Evolutionary conservation across 352 stramenopile genomes (phyloP), one percentile per base, ranked within the genome.

Genomic region (Pythium chondricola): DNA sequence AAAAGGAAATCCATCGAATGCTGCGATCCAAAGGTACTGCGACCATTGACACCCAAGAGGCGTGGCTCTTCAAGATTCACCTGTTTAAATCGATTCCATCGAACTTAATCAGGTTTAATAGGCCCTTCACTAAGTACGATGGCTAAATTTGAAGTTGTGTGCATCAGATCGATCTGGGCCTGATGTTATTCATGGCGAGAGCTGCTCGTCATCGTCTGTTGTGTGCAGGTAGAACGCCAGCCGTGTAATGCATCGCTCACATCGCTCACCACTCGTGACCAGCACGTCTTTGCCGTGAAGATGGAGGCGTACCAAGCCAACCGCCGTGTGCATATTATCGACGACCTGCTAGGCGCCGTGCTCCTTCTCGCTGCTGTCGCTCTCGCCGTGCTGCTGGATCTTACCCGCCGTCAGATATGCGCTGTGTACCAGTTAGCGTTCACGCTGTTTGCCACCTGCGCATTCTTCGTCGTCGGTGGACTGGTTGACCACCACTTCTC

Each of bases 361-460:
- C 50, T 89, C 9, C 50, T 92, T 21, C 61, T 89, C 10, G 71
- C 70, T 10, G 65, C 69, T 0, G 58, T 72, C 2, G 66, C 53
- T 2, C 72, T 88, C 26, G 59, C 37, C 8, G 39, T 82, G 18
- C 49, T 83, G 25, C 48, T 92, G 4, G 80, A 92, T 24, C 76
- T 92, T 55, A 89, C 80, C 9, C 64, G 80, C 11, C 65, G 77
- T 11, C 71, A 75, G 29, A 67, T 88, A 40, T 85, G 75, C 44
- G 69, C 73, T 2, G 65, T 89, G 6, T 74, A 86, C 40, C 80
- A 92, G 41, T 65, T 89, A 27, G 67, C 80, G 11, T 92, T 92
- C 42, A 58, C 63, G 20, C 68, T 89, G 2, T 77, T 52, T 24
- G 69, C 62, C 2, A 59, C 61, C 11, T 71, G 62, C 41, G 58